These are phyloP conservation scores for Stachybotrys elegans DNA, from an alignment of 2,329 filamentous ascomycete genomes.

Conservation along the genomic window DNA sequence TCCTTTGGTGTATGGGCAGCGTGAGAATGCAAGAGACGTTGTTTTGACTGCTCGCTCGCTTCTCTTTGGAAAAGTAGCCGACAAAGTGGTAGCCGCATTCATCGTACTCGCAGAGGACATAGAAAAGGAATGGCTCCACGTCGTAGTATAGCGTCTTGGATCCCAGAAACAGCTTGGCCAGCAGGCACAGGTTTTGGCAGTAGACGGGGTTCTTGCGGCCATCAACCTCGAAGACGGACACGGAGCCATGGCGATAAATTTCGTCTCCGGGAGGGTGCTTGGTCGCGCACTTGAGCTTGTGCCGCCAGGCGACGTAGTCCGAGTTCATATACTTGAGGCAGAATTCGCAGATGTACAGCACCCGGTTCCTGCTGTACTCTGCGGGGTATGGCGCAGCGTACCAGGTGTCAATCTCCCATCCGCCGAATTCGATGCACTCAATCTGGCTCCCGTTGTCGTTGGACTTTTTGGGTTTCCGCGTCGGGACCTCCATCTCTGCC, in stretches of 20 bases:
- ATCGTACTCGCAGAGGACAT: slow-evolving; percentile 93
- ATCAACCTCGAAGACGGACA: slow-evolving; percentile 97
- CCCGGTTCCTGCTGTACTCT: slow-evolving; percentile 93
- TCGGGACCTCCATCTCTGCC: slow-evolving; percentile 55
- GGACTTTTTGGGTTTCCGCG: slow-evolving; percentile 66
- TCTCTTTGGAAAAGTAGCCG: slow-evolving; percentile 99
- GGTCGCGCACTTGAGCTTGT: slow-evolving; percentile 93
- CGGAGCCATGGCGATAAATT: slow-evolving; percentile 86
- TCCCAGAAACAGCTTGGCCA: slow-evolving; percentile 95
- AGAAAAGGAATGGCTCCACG: slow-evolving; percentile 94
- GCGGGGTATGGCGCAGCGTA: slow-evolving; percentile 97
- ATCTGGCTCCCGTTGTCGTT: slow-evolving; percentile 92
- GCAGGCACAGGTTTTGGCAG: slow-evolving; percentile 92
- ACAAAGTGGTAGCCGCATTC: slow-evolving; percentile 92
- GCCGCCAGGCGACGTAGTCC: slow-evolving; percentile 95
- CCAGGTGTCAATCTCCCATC: slow-evolving; percentile 98
- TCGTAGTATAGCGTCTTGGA: slow-evolving; percentile 99
- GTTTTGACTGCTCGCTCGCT: slow-evolving; percentile 87
- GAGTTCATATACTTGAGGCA: slow-evolving; percentile 99
- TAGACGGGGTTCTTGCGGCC: slow-evolving; percentile 97
- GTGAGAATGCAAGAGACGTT: slow-evolving; percentile 98
- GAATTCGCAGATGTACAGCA: slow-evolving; percentile 99
- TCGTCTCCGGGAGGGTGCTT: slow-evolving; percentile 97
- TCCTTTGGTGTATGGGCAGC: slow-evolving; percentile 91
- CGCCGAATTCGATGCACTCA: slow-evolving; percentile 97